Base-by-base conservation (phyloP, 768 basidiomycete genomes). In the Podaxis sp. region DNA sequence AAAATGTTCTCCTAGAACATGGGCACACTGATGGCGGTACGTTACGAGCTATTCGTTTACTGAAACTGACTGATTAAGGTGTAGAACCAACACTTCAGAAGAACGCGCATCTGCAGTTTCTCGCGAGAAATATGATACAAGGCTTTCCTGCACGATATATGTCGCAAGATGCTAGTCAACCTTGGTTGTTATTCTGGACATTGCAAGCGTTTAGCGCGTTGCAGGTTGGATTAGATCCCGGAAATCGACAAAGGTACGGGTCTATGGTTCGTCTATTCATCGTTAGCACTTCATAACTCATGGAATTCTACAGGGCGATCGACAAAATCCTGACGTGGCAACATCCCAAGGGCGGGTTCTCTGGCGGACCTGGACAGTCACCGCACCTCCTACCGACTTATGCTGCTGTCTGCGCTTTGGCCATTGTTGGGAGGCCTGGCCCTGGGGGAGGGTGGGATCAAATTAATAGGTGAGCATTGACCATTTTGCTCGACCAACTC, bases 151-250 rank as follows among this genome's bases (percentile, higher is more conserved):
- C 80, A 11, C 80, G 87, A 59, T 98, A 93, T 71, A 81, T 79
- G 19, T 87, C 86, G 51, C 90, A 98, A 68, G 97, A 98, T 71
- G 96, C 96, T 0, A 95, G 93, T 66, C 89, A 96, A 68, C 91
- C 97, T 0, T 98, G 97, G 97, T 77, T 98, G 29, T 72, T 98
- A 63, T 98, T 92, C 76, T 98, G 97, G 96, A 88, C 87, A 0
- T 71, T 96, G 9, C 95, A 99, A 68, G 80, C 88, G 13, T 90
- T 97, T 68, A 89, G 90, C 67, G 71, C 87, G 2, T 71, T 96
- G 49, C 92, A 94, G 55, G 87, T 93, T 6, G 88, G 78, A 1
- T 68, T 96, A 55, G 94, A 96, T 78, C 86, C 88, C 1, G 81
- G 76, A 19, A 94, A 85, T 68, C 91, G 88, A 72, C 86, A 92